These are phyloP conservation scores for Cyclocybe aegerita DNA, from an alignment of 768 basidiomycete genomes.

Conservation along the genomic window DNA sequence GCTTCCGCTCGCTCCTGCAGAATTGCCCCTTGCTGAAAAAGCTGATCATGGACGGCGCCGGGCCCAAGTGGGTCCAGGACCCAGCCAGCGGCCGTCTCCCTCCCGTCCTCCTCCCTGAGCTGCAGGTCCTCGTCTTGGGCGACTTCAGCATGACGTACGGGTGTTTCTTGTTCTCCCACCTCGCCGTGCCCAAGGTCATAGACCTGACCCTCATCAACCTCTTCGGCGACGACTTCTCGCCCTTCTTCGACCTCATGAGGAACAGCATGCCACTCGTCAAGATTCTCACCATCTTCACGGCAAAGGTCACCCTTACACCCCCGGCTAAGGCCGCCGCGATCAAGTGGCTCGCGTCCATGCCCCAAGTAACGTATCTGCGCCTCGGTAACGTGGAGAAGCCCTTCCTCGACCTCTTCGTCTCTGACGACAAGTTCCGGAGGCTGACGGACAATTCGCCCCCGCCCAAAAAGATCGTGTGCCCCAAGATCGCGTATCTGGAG, in stretches of 20 bases:
- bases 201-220: constrained; percentile 60
- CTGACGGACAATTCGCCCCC: constrained; percentile 4
- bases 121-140: constrained; percentile 56
- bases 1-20: constrained; percentile 53
- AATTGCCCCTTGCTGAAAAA: constrained; percentile 50
- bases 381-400: constrained; percentile 40
- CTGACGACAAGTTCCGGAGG: constrained; percentile 28
- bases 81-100: constrained; percentile 6
- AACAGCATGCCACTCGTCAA: constrained; percentile 50
- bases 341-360: constrained; percentile 59
- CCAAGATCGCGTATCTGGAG: constrained; percentile 46
- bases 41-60: constrained; percentile 62
- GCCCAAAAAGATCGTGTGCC: constrained; percentile 33
- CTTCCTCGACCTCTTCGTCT: constrained; percentile 50
- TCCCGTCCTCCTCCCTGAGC: constrained; percentile 47
- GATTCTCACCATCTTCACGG: constrained; percentile 50
- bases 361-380: constrained; percentile 48
- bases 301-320: constrained; percentile 32
- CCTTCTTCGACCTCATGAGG: constrained; percentile 45
- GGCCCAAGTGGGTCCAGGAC: constrained; percentile 40
- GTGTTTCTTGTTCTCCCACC: constrained; percentile 42
- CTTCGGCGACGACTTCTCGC: constrained; percentile 48
- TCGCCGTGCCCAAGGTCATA: constrained; percentile 56
- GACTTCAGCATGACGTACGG: constrained; percentile 52
- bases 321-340: constrained; percentile 30